Evolutionary conservation across 1,139 yeast species (phyloP), one percentile per base, ranked within the genome.

Genomic region (Suhomyces terraborum): DNA sequence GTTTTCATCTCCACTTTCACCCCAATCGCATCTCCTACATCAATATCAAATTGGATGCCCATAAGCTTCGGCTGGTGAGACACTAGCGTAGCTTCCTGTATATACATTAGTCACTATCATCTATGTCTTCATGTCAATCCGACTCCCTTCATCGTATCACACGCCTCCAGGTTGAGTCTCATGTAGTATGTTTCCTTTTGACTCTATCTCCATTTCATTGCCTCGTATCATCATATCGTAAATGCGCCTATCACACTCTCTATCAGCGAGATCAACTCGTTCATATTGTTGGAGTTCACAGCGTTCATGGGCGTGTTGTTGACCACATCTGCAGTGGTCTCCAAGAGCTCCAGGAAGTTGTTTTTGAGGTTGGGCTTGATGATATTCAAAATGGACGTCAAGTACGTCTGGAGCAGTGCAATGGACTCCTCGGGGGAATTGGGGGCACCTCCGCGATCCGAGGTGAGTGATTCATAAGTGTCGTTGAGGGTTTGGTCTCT

Each of bases 161-260:
- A n/a, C n/a, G n/a, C n/a, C n/a, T n/a, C n/a, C n/a, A n/a, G n/a
- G n/a, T n/a, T n/a, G n/a, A n/a, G n/a, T n/a, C n/a, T n/a, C n/a
- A n/a, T n/a, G n/a, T n/a, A n/a, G n/a, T n/a, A n/a, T n/a, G n/a
- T n/a, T n/a, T n/a, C n/a, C n/a, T n/a, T n/a, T n/a, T n/a, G n/a
- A n/a, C n/a, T n/a, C n/a, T n/a, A n/a, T n/a, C n/a, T n/a, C n/a
- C n/a, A n/a, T n/a, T n/a, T n/a, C n/a, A n/a, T n/a, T n/a, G n/a
- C n/a, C n/a, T n/a, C n/a, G n/a, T n/a, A n/a, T n/a, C n/a, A n/a
- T 19, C 22, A 46, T 25, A 44, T 47, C 2, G 55, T 49, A 46
- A 59, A 59, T 3, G 62, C 51, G 8, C 59, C 62, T 10, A 61
- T 55, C 21, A 57, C 50, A n/a, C 54, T 43, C 38, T 61, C 65